phyloP scores from a whole-genome alignment of 305 asterid species.

The Fraxinus platypoda region DNA sequence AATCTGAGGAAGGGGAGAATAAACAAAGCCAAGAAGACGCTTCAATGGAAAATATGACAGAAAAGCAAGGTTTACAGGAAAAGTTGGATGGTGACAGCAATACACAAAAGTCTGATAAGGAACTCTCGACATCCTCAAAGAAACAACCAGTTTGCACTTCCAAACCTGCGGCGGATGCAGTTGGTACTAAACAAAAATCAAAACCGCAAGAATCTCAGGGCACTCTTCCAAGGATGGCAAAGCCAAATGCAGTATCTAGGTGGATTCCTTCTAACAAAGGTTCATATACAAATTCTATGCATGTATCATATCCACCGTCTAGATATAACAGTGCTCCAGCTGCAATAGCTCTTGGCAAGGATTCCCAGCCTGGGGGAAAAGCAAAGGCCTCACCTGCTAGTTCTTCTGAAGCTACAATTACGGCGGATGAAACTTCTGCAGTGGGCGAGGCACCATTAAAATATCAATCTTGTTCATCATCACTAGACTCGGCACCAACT shows the following conservation, averaged over 20 bases:
- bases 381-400: constrained; percentile 46
- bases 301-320: constrained; percentile 86
- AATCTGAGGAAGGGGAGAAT: constrained; percentile 45
- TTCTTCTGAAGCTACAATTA: constrained; percentile 45
- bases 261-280: constrained; percentile 97
- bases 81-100: constrained; percentile 40
- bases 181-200: constrained; percentile 44
- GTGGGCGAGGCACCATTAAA: constrained; percentile 38
- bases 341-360: constrained; percentile 55
- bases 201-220: constrained; percentile 60
- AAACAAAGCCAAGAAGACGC: constrained; percentile 41
- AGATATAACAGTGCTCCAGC: constrained; percentile 90
- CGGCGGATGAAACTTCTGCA: constrained; percentile 36
- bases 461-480: constrained; percentile 40
- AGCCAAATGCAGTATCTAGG: constrained; percentile 77
- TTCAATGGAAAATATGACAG: constrained; percentile 38
- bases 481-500: constrained; percentile 42
- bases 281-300: constrained; percentile 90
- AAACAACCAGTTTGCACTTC: constrained; percentile 39
- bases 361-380: constrained; percentile 58
- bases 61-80: constrained; percentile 51
- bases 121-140: constrained; percentile 41
- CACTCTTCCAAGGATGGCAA: constrained; percentile 53
- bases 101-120: constrained; percentile 55
- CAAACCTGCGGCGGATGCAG: constrained; percentile 48